Evolutionary conservation across 805 yeast species (phyloP), one percentile per base, ranked within the genome.

Genomic region (Komagataella kurtzmanii): DNA sequence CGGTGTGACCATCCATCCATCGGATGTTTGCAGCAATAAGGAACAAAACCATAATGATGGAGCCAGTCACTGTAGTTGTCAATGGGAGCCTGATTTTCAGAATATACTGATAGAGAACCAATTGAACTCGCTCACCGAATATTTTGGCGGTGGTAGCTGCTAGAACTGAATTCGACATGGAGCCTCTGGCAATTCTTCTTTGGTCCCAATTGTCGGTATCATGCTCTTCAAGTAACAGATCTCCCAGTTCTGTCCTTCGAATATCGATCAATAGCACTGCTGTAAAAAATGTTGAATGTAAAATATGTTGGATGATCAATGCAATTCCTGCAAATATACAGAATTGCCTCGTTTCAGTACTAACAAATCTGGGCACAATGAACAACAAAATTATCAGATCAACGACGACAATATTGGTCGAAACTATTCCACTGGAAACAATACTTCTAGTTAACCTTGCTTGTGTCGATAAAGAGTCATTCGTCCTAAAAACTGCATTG

Each of bases 241-340:
- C 88, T 14, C 75, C 75, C 17, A 83, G 69, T 56, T 83, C 90
- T 24, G 76, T 62, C 51, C 88, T 71, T 48, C 81, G 74, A 30
- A 81, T 66, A 65, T 88, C 95, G 44, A 87, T 76, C 17, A 83
- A 73, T 30, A 86, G 66, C 1, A 85, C 78, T 0, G 88, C 80
- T 1, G 81, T 68, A 53, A 85, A 76, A 62, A 72, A 86, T 1
- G 90, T 77, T 49, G 80, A 60, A 56, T 82, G 88, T 44, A 87
- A 65, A 4, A 75, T 52, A 59, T 79, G 84, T 55, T 84, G 87
- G 45, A 82, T 63, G 1, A 77, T 24, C n/a, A 85, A 57, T 0
- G 82, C 74, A 24, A 75, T 50, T 1, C 73, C 57, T 1, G 77
- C 64, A 58, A 79, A 79, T 8, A 72, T 55, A 51, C 79, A 74